phyloP scores from a whole-genome alignment of 345 rosid species.

The Citrus sp. region DNA sequence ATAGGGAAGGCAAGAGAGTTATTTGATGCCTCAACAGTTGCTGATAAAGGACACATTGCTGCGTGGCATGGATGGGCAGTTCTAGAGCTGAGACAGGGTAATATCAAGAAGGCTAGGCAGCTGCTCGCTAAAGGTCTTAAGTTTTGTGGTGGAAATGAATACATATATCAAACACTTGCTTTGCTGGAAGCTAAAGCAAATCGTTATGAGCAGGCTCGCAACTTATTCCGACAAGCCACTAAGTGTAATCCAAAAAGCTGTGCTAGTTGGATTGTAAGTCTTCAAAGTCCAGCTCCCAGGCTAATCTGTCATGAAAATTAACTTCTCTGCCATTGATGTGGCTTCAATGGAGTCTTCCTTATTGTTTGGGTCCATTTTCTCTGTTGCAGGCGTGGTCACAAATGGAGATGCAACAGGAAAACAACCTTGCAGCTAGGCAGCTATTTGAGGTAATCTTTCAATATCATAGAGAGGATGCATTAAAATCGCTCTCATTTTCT shows the following conservation, averaged over 20 bases:
- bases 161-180: constrained; percentile 86
- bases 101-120: constrained; percentile 88
- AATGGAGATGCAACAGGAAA: constrained; percentile 84
- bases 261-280: constrained; percentile 98
- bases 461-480: not conserved
- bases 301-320: not conserved
- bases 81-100: constrained; percentile 87
- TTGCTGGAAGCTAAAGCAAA: constrained; percentile 74
- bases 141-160: constrained; percentile 87
- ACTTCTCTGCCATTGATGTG: not conserved
- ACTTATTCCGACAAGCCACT: constrained; percentile 87
- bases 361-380: constrained; percentile 10
- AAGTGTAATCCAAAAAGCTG: constrained; percentile 86
- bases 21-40: constrained; percentile 96
- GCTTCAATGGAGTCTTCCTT: not conserved
- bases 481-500: not conserved
- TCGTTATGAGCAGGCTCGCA: constrained; percentile 74
- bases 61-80: constrained; percentile 99
- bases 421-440: constrained; percentile 61
- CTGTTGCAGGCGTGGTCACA: constrained; percentile 88
- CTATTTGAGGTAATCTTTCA: constrained; percentile 72
- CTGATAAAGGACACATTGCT: constrained; percentile 83
- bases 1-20: constrained; percentile 81
- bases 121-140: constrained; percentile 86
- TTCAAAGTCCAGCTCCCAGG: constrained; percentile 6